phyloP scores from a whole-genome alignment of 1,139 yeast genomes.

The Suhomyces anneliseae region DNA sequence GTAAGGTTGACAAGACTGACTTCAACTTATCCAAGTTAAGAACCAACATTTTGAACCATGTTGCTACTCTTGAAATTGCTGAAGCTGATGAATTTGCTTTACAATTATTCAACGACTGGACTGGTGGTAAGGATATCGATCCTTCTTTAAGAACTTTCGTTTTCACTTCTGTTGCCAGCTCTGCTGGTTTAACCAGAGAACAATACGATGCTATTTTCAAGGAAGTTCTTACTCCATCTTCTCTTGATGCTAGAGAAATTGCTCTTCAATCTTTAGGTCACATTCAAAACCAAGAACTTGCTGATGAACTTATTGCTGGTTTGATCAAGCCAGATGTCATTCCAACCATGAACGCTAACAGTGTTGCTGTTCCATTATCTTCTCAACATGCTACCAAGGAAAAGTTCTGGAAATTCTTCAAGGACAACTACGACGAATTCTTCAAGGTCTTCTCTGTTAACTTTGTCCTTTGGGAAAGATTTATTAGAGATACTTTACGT shows the following conservation, averaged over 20 bases:
- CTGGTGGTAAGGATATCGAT: slow-evolving; percentile 35
- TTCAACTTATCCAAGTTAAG: slow-evolving; percentile 54
- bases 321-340: slow-evolving; percentile 44
- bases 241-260: slow-evolving; percentile 68
- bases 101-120: slow-evolving; percentile 40
- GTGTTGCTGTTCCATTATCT: slow-evolving; percentile 53
- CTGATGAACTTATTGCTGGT: slow-evolving; percentile 38
- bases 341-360: slow-evolving; percentile 74
- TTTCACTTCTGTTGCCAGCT: slow-evolving; percentile 49
- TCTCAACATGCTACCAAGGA: slow-evolving; percentile 50
- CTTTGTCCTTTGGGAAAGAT: slow-evolving; percentile 64
- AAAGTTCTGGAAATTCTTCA: slow-evolving; percentile 56
- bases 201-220: slow-evolving; percentile 49
- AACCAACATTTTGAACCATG: slow-evolving; percentile 49
- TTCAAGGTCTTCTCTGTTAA: slow-evolving; percentile 52
- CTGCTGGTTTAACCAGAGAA: slow-evolving; percentile 37
- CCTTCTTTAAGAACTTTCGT: slow-evolving; percentile 60
- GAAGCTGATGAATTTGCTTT: slow-evolving; percentile 49
- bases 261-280: slow-evolving; percentile 63
- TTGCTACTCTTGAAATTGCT: slow-evolving; percentile 53
- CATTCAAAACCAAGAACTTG: slow-evolving; percentile 38
- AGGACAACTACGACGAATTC: slow-evolving; percentile 51
- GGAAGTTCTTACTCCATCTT: slow-evolving; percentile 55
- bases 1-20: slow-evolving; percentile 24
- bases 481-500: slow-evolving; percentile 53